phyloP scores from a whole-genome alignment of 2,329 filamentous ascomycete genomes.

The Neopestalotiopsis sp. region DNA sequence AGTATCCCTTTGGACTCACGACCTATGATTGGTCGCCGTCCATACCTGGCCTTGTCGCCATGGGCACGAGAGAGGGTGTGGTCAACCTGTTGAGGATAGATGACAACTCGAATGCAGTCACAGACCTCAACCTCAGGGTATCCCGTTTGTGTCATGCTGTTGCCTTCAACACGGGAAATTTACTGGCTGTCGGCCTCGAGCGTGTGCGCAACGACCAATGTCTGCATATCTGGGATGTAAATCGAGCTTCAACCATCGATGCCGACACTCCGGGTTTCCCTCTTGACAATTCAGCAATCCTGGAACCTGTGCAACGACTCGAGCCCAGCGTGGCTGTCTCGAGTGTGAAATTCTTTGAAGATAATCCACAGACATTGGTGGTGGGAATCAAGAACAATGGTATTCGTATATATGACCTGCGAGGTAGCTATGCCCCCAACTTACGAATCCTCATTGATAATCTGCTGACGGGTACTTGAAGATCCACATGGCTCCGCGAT shows the following conservation, averaged over 20 bases:
- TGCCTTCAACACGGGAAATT: constrained; percentile 74
- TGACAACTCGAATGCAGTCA: constrained; percentile 68
- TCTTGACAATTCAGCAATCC: constrained; percentile 51
- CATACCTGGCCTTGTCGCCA: constrained; percentile 70
- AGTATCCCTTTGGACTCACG: constrained; percentile 64
- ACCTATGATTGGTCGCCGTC: constrained; percentile 72
- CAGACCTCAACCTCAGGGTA: constrained; percentile 75
- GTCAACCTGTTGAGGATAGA: constrained; percentile 78
- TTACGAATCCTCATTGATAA: not conserved
- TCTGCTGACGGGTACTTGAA: constrained; percentile 27
- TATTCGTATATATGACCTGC: constrained; percentile 77
- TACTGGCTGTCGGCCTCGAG: constrained; percentile 80
- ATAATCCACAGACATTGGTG: constrained; percentile 76
- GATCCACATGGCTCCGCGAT: constrained; percentile 58
- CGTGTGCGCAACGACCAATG: constrained; percentile 82
- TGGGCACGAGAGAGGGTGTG: constrained; percentile 77
- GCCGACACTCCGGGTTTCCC: constrained; percentile 56
- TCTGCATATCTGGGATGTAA: constrained; percentile 83
- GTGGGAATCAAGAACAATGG: constrained; percentile 78
- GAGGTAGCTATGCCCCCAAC: constrained; percentile 57
- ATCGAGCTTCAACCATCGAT: constrained; percentile 60
- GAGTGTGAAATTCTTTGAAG: constrained; percentile 81
- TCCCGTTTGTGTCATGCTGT: constrained; percentile 82
- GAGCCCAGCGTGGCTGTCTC: constrained; percentile 77
- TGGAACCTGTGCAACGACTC: constrained; percentile 63